These are phyloP conservation scores for Xylariaceae sp. DNA, from an alignment of 2,329 filamentous ascomycete species.

Conservation along the genomic window DNA sequence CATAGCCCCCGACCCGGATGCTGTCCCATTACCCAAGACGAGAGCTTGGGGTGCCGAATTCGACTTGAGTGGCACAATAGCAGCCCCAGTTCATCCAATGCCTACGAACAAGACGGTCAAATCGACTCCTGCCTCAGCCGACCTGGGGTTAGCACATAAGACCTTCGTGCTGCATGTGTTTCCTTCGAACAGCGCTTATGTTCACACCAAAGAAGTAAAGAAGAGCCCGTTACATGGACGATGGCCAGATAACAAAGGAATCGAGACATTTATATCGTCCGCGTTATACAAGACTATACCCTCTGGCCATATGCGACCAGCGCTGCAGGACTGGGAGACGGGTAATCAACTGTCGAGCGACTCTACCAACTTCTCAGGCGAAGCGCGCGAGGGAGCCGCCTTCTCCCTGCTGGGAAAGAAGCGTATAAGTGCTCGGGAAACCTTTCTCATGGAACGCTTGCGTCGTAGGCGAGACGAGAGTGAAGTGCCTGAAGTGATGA, in stretches of 20 bases:
- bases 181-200: constrained; percentile 21
- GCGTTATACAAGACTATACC: constrained; percentile 23
- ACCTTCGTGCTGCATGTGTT: constrained; percentile 27
- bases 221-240: constrained; percentile 24
- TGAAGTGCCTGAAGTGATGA: constrained; percentile 22
- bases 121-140: constrained; percentile 13
- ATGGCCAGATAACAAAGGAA: constrained; percentile 20
- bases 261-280: constrained; percentile 23
- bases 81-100: constrained; percentile 20
- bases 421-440: constrained; percentile 10
- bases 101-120: constrained; percentile 7
- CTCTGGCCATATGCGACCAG: constrained; percentile 20
- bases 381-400: constrained; percentile 20
- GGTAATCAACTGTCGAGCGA: constrained; percentile 24
- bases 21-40: constrained; percentile 1
- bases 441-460: constrained; percentile 20
- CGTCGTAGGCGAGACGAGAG: constrained; percentile 12
- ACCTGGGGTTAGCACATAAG: constrained; percentile 19
- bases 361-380: constrained; percentile 16
- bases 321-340: constrained; percentile 28
- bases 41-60: constrained; percentile 20
- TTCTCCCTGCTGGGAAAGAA: constrained; percentile 17
- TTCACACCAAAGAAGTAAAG: constrained; percentile 19
- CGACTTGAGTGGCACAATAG: constrained; percentile 19
- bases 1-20: constrained; percentile 16